These are phyloP conservation scores for Dimocarpus longan DNA, from an alignment of 345 rosid genomes.

Conservation along the genomic window DNA sequence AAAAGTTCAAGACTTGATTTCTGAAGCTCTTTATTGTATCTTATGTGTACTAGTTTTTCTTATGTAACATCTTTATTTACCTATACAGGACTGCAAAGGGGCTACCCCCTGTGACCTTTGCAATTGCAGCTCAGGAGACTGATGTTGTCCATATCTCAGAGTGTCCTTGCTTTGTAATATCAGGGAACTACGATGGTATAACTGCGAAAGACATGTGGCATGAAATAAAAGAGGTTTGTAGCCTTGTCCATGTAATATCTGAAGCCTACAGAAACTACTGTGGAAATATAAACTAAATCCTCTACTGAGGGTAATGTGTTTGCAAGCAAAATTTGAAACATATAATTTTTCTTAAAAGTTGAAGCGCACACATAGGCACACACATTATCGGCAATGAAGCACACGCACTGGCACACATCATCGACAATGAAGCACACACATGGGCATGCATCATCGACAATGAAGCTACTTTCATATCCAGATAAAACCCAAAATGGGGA, in stretches of 20 bases:
- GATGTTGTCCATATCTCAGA: constrained; percentile 61
- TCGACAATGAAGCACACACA: background rate
- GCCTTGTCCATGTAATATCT: background rate
- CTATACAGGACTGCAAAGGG: constrained; percentile 64
- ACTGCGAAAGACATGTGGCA: constrained; percentile 91
- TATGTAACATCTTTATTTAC: constrained; percentile 8
- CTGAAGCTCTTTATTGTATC: background rate
- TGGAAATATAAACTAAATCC: background rate
- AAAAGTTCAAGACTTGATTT: constrained; percentile 15
- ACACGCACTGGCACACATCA: background rate
- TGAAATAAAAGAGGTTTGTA: constrained; percentile 69
- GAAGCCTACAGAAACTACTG: background rate
- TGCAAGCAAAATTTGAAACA: background rate
- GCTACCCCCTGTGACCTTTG: constrained; percentile 61
- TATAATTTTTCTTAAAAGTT: background rate
- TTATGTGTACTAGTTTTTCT: background rate
- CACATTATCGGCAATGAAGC: background rate
- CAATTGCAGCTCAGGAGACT: constrained; percentile 69
- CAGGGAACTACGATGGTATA: constrained; percentile 68
- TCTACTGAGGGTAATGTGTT: background rate
- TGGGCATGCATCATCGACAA: background rate
- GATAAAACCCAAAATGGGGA: no score
- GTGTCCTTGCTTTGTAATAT: constrained; percentile 74
- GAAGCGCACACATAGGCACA: background rate
- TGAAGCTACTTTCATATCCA: no score